Conservation (phyloP, 2,329 filamentous ascomycete species). For the Diaporthe sp. region DNA sequence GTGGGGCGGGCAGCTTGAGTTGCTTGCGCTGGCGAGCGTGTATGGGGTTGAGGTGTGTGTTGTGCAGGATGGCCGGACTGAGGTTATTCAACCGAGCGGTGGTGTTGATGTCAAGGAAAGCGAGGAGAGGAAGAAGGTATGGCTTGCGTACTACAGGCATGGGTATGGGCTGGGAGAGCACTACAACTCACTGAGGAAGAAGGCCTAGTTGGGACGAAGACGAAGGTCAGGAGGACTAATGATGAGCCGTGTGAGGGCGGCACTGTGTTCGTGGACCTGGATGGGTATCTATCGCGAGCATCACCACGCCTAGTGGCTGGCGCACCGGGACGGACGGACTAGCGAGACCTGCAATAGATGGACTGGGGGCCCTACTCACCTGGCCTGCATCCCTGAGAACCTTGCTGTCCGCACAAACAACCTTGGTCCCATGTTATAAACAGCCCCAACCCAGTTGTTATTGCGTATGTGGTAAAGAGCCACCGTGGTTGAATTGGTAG, state of each 20-base stretch:
- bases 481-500: constrained; percentile 28
- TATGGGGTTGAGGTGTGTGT: constrained; percentile 88
- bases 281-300: neutral
- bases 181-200: constrained; percentile 87
- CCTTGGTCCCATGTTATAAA: neutral
- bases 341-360: neutral
- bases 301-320: neutral
- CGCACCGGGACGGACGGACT: neutral
- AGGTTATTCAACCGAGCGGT: constrained; percentile 74
- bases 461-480: constrained; percentile 13
- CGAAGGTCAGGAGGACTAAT: neutral
- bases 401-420: constrained; percentile 10
- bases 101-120: neutral
- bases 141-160: constrained; percentile 96
- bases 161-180: constrained; percentile 96
- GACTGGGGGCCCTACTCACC: neutral
- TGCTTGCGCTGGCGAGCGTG: constrained; percentile 84
- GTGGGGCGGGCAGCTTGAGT: constrained; percentile 95
- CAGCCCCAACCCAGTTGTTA: no score
- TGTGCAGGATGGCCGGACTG: constrained; percentile 85
- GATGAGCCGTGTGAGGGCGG: neutral
- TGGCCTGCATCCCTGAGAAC: neutral
- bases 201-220: constrained; percentile 39
- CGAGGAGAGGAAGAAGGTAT: constrained; percentile 70
- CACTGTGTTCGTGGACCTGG: neutral